These are phyloP conservation scores for Hypericum androsaemum DNA, from an alignment of 345 rosid species.

Conservation along the genomic window DNA sequence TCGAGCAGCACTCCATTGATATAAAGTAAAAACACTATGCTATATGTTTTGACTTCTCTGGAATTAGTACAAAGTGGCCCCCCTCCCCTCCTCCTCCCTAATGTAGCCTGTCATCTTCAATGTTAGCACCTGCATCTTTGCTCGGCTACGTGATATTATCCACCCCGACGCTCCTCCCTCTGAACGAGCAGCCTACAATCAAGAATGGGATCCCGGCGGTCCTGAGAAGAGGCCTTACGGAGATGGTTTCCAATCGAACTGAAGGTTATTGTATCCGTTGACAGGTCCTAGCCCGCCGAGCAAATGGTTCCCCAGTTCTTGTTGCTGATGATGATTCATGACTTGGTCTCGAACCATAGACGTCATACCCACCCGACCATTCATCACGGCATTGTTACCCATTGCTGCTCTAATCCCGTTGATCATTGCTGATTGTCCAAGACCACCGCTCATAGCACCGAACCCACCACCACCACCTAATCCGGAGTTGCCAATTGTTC, in stretches of 20 bases:
- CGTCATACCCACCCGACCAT: conserved; percentile 56
- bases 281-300: conserved; percentile 65
- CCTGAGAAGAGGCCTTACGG: conserved; percentile 19
- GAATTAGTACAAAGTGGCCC: conserved; percentile 42
- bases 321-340: conserved; percentile 44
- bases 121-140: too few species aligned
- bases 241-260: conserved; percentile 72
- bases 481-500: conserved; percentile 29
- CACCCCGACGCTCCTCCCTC: conserved; percentile 17
- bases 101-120: conserved; percentile 13
- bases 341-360: conserved; percentile 50
- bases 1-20: conserved; percentile 35
- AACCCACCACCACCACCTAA: conserved; percentile 35
- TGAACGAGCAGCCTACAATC: conserved; percentile 25
- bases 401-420: conserved; percentile 64
- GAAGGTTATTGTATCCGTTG: conserved; percentile 64
- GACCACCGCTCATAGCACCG: conserved; percentile 43
- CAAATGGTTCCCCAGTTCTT: conserved; percentile 71
- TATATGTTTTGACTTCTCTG: conserved; percentile 31
- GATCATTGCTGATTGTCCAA: conserved; percentile 43
- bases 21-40: conserved; percentile 27
- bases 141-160: conserved; percentile 22
- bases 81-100: conserved; percentile 16
- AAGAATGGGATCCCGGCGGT: conserved; percentile 13
- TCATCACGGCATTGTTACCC: conserved; percentile 50